A percentile compares a stretch with the other conserved stretches of the same genome.
phyloP scores from a whole-genome alignment of 306 rosid genomes.

The Senna siamea region DNA sequence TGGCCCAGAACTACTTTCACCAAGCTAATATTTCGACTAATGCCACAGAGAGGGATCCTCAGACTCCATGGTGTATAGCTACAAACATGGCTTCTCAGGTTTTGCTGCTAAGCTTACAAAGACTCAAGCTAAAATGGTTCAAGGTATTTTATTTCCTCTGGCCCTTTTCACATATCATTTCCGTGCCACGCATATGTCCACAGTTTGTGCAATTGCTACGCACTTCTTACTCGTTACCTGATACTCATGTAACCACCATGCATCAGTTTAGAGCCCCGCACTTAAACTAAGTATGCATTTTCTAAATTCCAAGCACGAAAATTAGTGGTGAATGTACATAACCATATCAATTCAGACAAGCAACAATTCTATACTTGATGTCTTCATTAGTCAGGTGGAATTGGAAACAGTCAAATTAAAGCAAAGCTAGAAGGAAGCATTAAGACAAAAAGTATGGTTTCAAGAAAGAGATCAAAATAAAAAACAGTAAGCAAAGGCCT shows the following conservation, averaged over 20 bases:
- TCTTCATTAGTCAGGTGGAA: neutral
- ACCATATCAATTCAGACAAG: neutral
- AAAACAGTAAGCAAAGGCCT: too few relatives aligned
- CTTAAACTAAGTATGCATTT: neutral
- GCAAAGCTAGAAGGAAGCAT: neutral
- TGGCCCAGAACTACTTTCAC: constrained; percentile 11
- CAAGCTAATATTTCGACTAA: neutral
- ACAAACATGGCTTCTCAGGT: constrained; percentile 51
- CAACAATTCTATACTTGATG: neutral
- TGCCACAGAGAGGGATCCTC: constrained; percentile 43
- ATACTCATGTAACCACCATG: neutral
- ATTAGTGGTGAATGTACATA: neutral
- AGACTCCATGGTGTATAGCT: constrained; percentile 44
- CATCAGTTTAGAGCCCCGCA: neutral
- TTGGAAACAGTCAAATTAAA: neutral
- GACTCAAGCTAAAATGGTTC: constrained; percentile 41
- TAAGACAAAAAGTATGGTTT: neutral
- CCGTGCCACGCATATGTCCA: neutral
- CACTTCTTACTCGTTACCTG: neutral
- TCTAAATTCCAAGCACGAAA: constrained; percentile 5
- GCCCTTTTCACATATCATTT: neutral
- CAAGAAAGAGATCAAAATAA: neutral
- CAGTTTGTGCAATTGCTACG: neutral
- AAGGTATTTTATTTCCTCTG: constrained; percentile 22
- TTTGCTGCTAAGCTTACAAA: constrained; percentile 50